Evolutionary conservation across 2,329 filamentous ascomycete species (phyloP).

Genomic region (Shiraia sp.): DNA sequence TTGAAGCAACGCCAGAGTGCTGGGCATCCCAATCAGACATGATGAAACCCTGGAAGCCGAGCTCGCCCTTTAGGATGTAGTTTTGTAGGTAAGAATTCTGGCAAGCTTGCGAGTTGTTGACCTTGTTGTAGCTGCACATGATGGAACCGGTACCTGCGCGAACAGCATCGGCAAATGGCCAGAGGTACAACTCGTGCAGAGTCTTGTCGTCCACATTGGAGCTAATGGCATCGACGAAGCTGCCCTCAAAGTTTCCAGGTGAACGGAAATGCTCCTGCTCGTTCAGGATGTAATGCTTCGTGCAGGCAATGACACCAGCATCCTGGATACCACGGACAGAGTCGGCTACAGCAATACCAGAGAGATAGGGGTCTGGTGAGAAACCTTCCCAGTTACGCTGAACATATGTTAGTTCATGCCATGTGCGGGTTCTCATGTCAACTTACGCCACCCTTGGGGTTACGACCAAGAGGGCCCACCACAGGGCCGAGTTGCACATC

Average conservation of each 20-base stretch:
- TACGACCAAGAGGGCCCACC: slow-evolving; percentile 71
- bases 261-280: slow-evolving; percentile 72
- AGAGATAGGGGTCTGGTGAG: slow-evolving; percentile 74
- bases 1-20: slow-evolving; percentile 68
- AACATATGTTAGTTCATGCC: slow-evolving; percentile 2
- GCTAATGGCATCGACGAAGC: slow-evolving; percentile 64
- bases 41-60: slow-evolving; percentile 70
- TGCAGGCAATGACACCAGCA: slow-evolving; percentile 77
- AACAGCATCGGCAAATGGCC: slow-evolving; percentile 59
- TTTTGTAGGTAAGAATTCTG: slow-evolving; percentile 80
- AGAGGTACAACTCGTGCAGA: slow-evolving; percentile 66
- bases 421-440: slow-evolving; percentile 50
- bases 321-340: slow-evolving; percentile 81
- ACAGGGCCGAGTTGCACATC: slow-evolving; percentile 78
- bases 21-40: slow-evolving; percentile 76
- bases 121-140: slow-evolving; percentile 71
- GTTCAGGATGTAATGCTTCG: slow-evolving; percentile 62
- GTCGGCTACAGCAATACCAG: slow-evolving; percentile 71
- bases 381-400: slow-evolving; percentile 50
- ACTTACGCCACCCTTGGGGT: slow-evolving; percentile 63
- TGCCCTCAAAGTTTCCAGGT: slow-evolving; percentile 59
- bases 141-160: slow-evolving; percentile 55
- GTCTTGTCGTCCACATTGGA: slow-evolving; percentile 67
- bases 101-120: slow-evolving; percentile 81
- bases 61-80: slow-evolving; percentile 74